Conservation (phyloP, 2,329 filamentous ascomycete genomes). For the Simplicillium sp. region DNA sequence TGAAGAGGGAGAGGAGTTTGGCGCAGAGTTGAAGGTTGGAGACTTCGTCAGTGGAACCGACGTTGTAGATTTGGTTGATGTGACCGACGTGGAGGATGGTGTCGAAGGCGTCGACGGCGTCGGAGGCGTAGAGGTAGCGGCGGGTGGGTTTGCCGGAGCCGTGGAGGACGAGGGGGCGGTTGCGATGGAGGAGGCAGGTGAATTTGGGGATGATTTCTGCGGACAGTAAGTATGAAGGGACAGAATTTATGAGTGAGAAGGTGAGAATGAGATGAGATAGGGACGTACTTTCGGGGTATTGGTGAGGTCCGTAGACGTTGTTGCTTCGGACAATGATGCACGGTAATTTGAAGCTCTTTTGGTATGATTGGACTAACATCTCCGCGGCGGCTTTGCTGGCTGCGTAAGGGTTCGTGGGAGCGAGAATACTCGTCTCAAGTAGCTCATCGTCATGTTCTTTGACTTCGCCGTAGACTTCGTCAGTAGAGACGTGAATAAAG, state of each 20-base stretch:
- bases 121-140: constrained; percentile 68
- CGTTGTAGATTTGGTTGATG: constrained; percentile 72
- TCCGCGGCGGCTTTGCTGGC: constrained; percentile 75
- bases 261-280: too few species aligned
- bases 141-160: constrained; percentile 67
- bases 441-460: constrained; percentile 62
- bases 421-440: constrained; percentile 63
- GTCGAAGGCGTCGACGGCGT: constrained; percentile 75
- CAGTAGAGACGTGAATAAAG: constrained; percentile 77
- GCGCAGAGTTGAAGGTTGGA: constrained; percentile 63
- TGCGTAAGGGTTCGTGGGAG: constrained; percentile 74
- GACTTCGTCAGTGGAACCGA: constrained; percentile 68
- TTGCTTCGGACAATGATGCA: constrained; percentile 74
- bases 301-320: constrained; percentile 79
- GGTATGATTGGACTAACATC: constrained; percentile 81
- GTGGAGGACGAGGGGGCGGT: constrained; percentile 61
- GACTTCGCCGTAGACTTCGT: constrained; percentile 80
- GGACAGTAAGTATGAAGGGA: neutral
- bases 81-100: constrained; percentile 71
- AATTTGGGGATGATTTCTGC: constrained; percentile 83
- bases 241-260: constrained; percentile 8
- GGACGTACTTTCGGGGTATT: constrained; percentile 69
- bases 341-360: constrained; percentile 73
- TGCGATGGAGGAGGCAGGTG: constrained; percentile 58
- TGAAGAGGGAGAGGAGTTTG: constrained; percentile 54